phyloP scores from a whole-genome alignment of 495 filamentous ascomycete species.

The Xylaria venustula region DNA sequence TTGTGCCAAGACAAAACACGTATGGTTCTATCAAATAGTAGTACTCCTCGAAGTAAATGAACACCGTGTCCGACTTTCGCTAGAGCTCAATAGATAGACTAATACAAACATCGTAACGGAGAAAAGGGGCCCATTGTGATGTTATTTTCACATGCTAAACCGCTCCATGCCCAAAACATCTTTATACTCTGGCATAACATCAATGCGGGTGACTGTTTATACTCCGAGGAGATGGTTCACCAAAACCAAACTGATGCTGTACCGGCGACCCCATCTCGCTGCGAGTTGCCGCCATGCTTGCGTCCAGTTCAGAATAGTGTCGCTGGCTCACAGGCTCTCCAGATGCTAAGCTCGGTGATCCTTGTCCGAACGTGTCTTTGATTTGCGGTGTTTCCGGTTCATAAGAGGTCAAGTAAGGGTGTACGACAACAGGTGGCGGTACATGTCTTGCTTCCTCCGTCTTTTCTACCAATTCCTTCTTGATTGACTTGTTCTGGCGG shows the following conservation, averaged over 20 bases:
- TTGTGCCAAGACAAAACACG: no score
- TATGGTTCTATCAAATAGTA: no score
- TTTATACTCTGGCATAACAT: no score
- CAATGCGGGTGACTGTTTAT: not conserved
- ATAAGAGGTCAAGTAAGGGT: not conserved
- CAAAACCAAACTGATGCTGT: not conserved
- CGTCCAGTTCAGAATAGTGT: constrained; percentile 17
- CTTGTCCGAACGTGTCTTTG: not conserved
- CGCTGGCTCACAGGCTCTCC: not conserved
- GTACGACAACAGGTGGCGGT: not conserved
- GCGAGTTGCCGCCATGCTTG: not conserved
- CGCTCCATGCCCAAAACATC: no score
- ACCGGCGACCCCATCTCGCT: constrained; percentile 14
- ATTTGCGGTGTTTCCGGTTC: not conserved
- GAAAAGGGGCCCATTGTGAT: no score
- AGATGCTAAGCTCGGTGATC: not conserved
- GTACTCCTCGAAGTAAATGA: no score
- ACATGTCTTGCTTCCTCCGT: constrained; percentile 1
- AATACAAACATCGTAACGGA: no score
- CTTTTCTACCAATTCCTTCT: not conserved
- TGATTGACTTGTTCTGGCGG: constrained; percentile 2
- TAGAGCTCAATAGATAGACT: no score
- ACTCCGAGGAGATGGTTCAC: constrained; percentile 2
- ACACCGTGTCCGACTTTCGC: no score
- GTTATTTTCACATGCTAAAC: no score